Evolutionary conservation across 176 grass and related monocot species (phyloP).

Genomic region (Oryza nivara): DNA sequence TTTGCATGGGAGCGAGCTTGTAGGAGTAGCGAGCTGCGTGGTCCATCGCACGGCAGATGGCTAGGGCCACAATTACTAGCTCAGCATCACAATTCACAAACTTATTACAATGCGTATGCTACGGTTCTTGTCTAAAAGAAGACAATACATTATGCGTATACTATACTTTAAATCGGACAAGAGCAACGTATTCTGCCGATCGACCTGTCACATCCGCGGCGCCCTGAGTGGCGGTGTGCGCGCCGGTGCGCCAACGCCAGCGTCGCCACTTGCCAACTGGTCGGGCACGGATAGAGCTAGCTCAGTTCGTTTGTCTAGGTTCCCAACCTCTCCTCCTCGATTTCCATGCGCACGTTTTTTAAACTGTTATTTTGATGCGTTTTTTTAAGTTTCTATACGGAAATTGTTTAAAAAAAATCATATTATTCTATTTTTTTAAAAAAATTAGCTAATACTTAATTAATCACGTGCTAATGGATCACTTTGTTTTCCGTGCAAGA

Average conservation of each 20-base stretch:
- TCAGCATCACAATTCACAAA: background rate
- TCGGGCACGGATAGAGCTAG: background rate
- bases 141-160: background rate
- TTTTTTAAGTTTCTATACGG: too few relatives aligned
- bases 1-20: background rate
- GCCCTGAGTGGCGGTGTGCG: background rate
- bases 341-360: too few relatives aligned
- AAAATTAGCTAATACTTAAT: too few relatives aligned
- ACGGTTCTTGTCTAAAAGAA: background rate
- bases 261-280: background rate
- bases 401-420: too few relatives aligned
- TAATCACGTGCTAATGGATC: too few relatives aligned
- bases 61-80: background rate
- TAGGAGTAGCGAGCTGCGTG: background rate
- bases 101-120: background rate
- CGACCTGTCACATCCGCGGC: background rate
- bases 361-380: too few relatives aligned
- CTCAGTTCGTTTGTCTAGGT: too few relatives aligned
- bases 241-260: background rate
- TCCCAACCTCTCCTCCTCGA: too few relatives aligned
- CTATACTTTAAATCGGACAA: background rate
- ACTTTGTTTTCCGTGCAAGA: too few relatives aligned
- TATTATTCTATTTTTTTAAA: too few relatives aligned
- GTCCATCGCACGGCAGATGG: background rate
- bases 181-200: background rate